Conservation (phyloP, 495 filamentous ascomycete genomes). For the Evernia prunastri region DNA sequence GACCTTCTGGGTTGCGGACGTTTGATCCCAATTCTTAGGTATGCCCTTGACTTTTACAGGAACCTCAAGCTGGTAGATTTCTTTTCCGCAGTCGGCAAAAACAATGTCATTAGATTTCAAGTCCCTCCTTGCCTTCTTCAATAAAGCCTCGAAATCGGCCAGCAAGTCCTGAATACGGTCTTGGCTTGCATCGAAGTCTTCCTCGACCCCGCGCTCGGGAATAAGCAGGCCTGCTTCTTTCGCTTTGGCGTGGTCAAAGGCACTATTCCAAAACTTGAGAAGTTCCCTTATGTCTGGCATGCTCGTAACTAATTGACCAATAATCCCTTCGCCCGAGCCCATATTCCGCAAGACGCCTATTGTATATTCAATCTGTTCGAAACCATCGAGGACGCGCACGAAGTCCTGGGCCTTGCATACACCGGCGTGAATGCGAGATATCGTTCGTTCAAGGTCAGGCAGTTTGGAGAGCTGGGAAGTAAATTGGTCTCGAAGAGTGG, state of each 20-base stretch:
- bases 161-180: slow-evolving; percentile 66
- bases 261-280: slow-evolving; percentile 82
- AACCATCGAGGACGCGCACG: slow-evolving; percentile 88
- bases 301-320: slow-evolving; percentile 69
- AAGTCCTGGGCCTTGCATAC: slow-evolving; percentile 86
- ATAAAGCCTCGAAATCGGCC: slow-evolving; percentile 59
- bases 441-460: slow-evolving; percentile 89
- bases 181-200: slow-evolving; percentile 86
- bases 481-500: slow-evolving; percentile 71
- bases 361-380: slow-evolving; percentile 92
- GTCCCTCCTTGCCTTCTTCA: slow-evolving; percentile 63
- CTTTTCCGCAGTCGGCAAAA: slow-evolving; percentile 89
- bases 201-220: slow-evolving; percentile 82
- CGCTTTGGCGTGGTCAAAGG: slow-evolving; percentile 81
- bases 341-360: slow-evolving; percentile 68
- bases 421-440: slow-evolving; percentile 90
- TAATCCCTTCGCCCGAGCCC: slow-evolving; percentile 66
- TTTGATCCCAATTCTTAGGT: slow-evolving; percentile 85
- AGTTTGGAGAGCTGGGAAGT: slow-evolving; percentile 78
- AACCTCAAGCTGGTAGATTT: slow-evolving; percentile 92
- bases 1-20: slow-evolving; percentile 84
- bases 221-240: slow-evolving; percentile 70
- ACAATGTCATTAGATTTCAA: slow-evolving; percentile 63
- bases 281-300: slow-evolving; percentile 77
- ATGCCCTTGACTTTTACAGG: slow-evolving; percentile 77